Conservation (phyloP, 2,329 filamentous ascomycete species). For the Exophiala spinifera region DNA sequence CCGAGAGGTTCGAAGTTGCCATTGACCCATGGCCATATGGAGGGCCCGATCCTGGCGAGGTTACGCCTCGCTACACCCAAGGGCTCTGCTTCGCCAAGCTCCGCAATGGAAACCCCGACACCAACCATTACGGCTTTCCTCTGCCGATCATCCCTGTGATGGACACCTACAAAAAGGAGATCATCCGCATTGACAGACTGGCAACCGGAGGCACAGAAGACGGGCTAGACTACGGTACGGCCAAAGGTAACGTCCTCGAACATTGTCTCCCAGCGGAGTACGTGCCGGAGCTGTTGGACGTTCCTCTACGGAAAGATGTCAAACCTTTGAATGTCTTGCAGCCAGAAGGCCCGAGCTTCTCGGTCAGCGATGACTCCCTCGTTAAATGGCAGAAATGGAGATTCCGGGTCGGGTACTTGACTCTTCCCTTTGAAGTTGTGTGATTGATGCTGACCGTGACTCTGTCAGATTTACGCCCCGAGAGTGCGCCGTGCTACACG, state of each 20-base stretch:
- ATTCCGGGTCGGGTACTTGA: slow-evolving; percentile 58
- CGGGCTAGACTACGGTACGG: slow-evolving; percentile 41
- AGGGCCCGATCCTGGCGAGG: slow-evolving; percentile 48
- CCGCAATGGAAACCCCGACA: slow-evolving; percentile 49
- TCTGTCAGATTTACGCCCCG: slow-evolving; percentile 57
- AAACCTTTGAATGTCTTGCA: slow-evolving; percentile 73
- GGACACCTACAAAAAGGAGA: slow-evolving; percentile 53
- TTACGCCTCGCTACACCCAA: slow-evolving; percentile 55
- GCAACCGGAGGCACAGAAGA: slow-evolving; percentile 52
- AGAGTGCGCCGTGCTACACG: slow-evolving; percentile 68
- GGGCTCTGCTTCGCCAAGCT: slow-evolving; percentile 52
- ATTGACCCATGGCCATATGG: slow-evolving; percentile 59
- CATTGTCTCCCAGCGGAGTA: slow-evolving; percentile 55
- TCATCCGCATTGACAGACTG: slow-evolving; percentile 58
- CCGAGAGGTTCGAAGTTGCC: slow-evolving; percentile 53
- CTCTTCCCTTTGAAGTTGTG: background rate
- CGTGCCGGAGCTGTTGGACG: slow-evolving; percentile 48
- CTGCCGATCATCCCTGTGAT: slow-evolving; percentile 59
- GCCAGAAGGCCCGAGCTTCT: slow-evolving; percentile 65
- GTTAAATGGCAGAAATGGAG: slow-evolving; percentile 66
- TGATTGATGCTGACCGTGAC: slow-evolving; percentile 26
- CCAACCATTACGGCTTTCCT: slow-evolving; percentile 62
- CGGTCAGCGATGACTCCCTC: slow-evolving; percentile 48
- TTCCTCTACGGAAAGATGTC: slow-evolving; percentile 49
- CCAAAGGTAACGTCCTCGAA: slow-evolving; percentile 48